phyloP scores from a whole-genome alignment of 1,284 basidiomycete species.

The Ceratobasidium papillatum region DNA sequence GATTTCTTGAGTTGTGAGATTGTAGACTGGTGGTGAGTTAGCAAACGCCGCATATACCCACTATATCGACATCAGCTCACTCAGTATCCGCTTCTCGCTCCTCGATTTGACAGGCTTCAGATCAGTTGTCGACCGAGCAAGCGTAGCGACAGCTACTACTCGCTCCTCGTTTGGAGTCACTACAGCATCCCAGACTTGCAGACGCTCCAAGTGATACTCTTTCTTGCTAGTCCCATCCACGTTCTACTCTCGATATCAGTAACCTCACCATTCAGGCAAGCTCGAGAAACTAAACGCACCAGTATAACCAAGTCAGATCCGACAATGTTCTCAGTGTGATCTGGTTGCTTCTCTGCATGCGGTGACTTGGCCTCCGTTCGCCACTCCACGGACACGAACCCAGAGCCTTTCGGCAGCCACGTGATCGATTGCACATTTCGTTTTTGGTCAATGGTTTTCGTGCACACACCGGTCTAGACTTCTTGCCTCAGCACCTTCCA shows the following conservation, averaged over 20 bases:
- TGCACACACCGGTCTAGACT: conserved; percentile 72
- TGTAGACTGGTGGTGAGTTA: conserved; percentile 64
- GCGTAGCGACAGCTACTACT: conserved; percentile 74
- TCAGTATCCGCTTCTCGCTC: conserved; percentile 78
- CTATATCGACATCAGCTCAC: conserved; percentile 77
- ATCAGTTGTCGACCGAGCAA: conserved; percentile 67
- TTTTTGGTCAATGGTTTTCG: conserved; percentile 71
- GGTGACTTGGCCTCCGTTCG: neutral
- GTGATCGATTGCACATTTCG: conserved; percentile 70
- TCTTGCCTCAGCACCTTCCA: too few species aligned
- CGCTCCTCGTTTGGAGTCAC: conserved; percentile 74
- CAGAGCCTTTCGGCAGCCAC: conserved; percentile 74
- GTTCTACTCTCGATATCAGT: conserved; percentile 53
- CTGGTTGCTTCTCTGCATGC: conserved; percentile 12
- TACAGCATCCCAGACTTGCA: conserved; percentile 54
- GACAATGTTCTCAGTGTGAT: conserved; percentile 24
- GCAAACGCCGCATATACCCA: conserved; percentile 50
- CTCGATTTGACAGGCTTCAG: conserved; percentile 75
- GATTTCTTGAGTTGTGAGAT: conserved; percentile 66
- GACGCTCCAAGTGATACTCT: conserved; percentile 66
- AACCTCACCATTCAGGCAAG: neutral
- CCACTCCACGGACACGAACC: conserved; percentile 49
- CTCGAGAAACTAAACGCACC: neutral
- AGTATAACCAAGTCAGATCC: conserved; percentile 30
- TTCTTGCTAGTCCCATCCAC: conserved; percentile 57